Conservation (phyloP, 2,329 filamentous ascomycete genomes). For the Colletotrichum siamense region DNA sequence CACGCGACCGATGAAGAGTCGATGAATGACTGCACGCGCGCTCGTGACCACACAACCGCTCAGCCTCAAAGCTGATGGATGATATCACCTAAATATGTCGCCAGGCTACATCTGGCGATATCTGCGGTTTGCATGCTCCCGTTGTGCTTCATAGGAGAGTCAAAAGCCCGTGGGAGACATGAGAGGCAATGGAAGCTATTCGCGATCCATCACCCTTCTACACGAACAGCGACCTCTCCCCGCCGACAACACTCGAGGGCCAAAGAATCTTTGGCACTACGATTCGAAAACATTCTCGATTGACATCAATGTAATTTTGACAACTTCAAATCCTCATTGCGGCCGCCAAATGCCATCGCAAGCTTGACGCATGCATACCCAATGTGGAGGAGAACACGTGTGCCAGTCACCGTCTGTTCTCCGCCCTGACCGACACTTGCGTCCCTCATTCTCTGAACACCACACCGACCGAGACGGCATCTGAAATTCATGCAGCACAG, state of each 20-base stretch:
- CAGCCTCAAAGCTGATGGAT: background rate
- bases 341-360: background rate
- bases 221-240: background rate
- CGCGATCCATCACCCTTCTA: background rate
- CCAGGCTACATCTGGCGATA: background rate
- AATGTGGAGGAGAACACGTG: conserved; percentile 22
- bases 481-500: background rate
- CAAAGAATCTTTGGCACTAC: background rate
- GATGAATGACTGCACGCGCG: background rate
- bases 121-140: background rate
- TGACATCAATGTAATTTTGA: background rate
- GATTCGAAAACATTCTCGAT: background rate
- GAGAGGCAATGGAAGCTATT: conserved; percentile 14
- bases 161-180: background rate
- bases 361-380: conserved; percentile 15
- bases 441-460: background rate
- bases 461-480: background rate
- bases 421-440: background rate
- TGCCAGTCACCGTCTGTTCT: background rate
- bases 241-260: background rate
- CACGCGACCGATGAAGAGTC: conserved; percentile 8
- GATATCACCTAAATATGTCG: background rate
- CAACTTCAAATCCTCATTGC: background rate
- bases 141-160: background rate
- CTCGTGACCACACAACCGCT: background rate